These are phyloP conservation scores for Pseudocercospora fijiensis DNA, from an alignment of 2,329 filamentous ascomycete genomes.

Conservation along the genomic window DNA sequence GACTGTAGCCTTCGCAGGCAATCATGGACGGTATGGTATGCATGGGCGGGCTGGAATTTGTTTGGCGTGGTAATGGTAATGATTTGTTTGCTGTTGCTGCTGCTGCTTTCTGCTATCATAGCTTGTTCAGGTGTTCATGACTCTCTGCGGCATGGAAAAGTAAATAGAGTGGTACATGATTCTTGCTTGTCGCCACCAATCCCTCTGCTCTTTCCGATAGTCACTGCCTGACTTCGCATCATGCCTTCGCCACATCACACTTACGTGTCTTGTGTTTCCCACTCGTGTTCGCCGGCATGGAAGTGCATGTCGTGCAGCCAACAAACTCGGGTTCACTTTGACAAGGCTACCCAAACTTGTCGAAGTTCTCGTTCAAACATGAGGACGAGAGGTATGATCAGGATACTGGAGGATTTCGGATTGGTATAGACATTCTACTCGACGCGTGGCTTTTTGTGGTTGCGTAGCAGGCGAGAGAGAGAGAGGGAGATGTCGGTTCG, in stretches of 20 bases:
- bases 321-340: neutral
- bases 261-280: neutral
- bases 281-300: neutral
- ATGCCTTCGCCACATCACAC: neutral
- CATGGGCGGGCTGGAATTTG: constrained; percentile 14
- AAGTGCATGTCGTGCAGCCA: constrained; percentile 1
- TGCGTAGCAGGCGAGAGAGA: too few species aligned
- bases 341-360: neutral
- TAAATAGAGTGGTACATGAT: constrained; percentile 25
- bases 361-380: too few species aligned
- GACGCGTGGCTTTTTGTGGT: too few species aligned
- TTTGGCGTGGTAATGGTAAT: constrained; percentile 30
- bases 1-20: constrained; percentile 34
- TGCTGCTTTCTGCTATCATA: constrained; percentile 1
- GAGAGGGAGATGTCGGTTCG: neutral
- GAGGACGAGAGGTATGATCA: neutral
- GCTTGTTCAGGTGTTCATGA: constrained; percentile 23
- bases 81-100: constrained; percentile 25
- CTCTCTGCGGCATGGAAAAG: constrained; percentile 24
- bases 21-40: constrained; percentile 16
- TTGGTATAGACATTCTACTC: too few species aligned
- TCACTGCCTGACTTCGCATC: neutral
- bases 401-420: too few species aligned
- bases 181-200: constrained; percentile 18
- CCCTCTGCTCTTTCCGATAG: neutral